These are phyloP conservation scores for Diaporthe sp. DNA, from an alignment of 2,329 filamentous ascomycete species.

Conservation along the genomic window DNA sequence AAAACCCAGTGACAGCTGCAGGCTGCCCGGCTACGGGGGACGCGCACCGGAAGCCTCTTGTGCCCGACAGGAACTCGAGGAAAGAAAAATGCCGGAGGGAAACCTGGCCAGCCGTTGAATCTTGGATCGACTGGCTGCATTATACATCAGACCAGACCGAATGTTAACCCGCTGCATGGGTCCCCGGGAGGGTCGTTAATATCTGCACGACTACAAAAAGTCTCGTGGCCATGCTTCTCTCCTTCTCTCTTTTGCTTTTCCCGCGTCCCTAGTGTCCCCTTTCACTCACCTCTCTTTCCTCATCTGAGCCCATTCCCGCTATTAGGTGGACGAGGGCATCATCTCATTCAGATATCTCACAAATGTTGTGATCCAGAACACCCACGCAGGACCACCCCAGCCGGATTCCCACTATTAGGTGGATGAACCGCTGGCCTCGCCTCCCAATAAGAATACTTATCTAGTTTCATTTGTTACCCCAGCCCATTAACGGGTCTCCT, in stretches of 20 bases:
- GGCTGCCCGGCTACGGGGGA: conserved; percentile 18
- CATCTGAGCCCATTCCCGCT: conserved; percentile 32
- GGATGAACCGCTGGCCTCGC: conserved; percentile 35
- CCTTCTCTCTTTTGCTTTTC: conserved; percentile 11
- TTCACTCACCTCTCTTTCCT: conserved; percentile 20
- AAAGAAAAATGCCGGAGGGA: not conserved
- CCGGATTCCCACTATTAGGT: conserved; percentile 41
- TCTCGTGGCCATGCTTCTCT: conserved; percentile 18
- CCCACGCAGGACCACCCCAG: conserved; percentile 11
- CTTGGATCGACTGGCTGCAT: conserved; percentile 23
- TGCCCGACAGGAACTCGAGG: conserved; percentile 6
- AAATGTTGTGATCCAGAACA: conserved; percentile 22
- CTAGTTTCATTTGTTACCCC: not conserved
- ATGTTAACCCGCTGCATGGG: conserved; percentile 23
- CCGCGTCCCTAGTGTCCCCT: not conserved
- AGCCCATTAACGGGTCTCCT: not conserved
- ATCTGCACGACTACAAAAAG: conserved; percentile 21
- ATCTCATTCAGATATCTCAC: not conserved
- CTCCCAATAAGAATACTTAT: not conserved
- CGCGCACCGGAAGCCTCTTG: not conserved
- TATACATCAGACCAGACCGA: conserved; percentile 24
- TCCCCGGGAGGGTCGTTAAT: conserved; percentile 16
- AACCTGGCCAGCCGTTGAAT: conserved; percentile 24
- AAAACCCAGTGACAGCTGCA: conserved; percentile 35
- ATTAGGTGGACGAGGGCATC: conserved; percentile 30